Base-by-base conservation (phyloP, 441 rosid species). In the Aleurites moluccanus region DNA sequence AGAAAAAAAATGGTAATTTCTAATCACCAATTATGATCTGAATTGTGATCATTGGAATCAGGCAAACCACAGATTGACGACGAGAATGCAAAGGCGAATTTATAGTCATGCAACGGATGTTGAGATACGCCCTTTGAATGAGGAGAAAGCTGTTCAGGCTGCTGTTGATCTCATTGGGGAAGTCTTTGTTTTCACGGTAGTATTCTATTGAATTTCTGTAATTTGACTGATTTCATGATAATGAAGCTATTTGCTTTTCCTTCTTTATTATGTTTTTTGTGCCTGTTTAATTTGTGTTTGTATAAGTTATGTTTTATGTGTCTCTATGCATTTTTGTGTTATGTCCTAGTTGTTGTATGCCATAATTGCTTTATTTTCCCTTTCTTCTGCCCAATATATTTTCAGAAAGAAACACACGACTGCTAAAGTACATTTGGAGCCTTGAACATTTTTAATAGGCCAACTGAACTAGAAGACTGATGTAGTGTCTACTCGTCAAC, bases 151-250 rank as follows among this genome's bases (percentile, higher is more conserved):
- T 75, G 90, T 93, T 61, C 98, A 96, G 85, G 96, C 91, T 83
- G 97, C 97, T 73, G 96, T 86, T 27, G 97, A 93, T 79, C 94
- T 96, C 70, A 88, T 92, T 25, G 98, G 98, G 20, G 98, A 96
- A 77, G 33, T 96, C 79, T 96, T 96, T 62, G 79, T 93, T 75
- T 96, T 96, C 78, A 78, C 91, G 85, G 98, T 96, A 91, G 67
- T 72, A 2, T 23, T 62, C 30, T 14, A 2, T 55, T 50, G 28
- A 70, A 18, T 47, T 33, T 44, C 25, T 33, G 7, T 30, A 1
- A 53, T 52, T 61, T 35, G 59, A 33, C 64, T 18, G 23, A 10
- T 53, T 56, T 62, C 4, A 47, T 27, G 69, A 38, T 30, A 9
- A 33, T 3, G 50, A 20, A 23, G 15, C 0, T 47, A n/a, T 18